Base-by-base conservation (phyloP, 495 filamentous ascomycete species). In the Staphylotrichum tortipilum region DNA sequence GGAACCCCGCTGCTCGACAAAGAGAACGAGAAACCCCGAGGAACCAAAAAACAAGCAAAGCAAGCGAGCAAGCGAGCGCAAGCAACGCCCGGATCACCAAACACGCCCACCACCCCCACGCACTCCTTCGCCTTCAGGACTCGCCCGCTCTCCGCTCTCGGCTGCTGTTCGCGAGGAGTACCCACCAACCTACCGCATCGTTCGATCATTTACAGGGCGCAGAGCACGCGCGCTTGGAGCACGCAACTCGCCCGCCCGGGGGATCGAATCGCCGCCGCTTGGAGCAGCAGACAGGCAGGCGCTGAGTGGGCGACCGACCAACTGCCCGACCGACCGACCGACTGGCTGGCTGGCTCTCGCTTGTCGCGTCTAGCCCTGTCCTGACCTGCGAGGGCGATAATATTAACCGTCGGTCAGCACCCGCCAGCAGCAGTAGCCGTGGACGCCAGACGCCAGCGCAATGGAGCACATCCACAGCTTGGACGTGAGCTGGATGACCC, bases 401-500 rank as follows among this genome's bases (percentile, higher is more conserved):
- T n/a, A n/a, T n/a, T n/a, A n/a, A n/a, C n/a, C 44, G 40, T 26
- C 23, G 5, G 17, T 14, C 21, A n/a, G 37, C 34, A 30, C 37
- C n/a, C 40, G 31, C 29, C 19, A 34, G 42, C 39, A 50, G n/a
- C n/a, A n/a, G n/a, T n/a, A n/a, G n/a, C n/a, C n/a, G n/a, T n/a
- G n/a, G n/a, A n/a, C n/a, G n/a, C n/a, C n/a, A 18, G 41, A 41
- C 50, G 22, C 35, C 44, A 52, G 23, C 60, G 69, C 46, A 38
- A 84, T 83, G 82, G 82, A 84, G 65, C 75, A 76, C 52, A 69
- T 82, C 52, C 78, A 81, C 53, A 74, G 77, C 23, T 68, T 86
- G 49, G 82, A 86, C 64, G 79, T 86, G 44, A 77, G 73, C 48
- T 86, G 82, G 82, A 77, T 85, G 71, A 74, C 71, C 37, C 71